Evolutionary conservation across 1,284 basidiomycete species (phyloP).

Genomic region (Malassezia dermatis): DNA sequence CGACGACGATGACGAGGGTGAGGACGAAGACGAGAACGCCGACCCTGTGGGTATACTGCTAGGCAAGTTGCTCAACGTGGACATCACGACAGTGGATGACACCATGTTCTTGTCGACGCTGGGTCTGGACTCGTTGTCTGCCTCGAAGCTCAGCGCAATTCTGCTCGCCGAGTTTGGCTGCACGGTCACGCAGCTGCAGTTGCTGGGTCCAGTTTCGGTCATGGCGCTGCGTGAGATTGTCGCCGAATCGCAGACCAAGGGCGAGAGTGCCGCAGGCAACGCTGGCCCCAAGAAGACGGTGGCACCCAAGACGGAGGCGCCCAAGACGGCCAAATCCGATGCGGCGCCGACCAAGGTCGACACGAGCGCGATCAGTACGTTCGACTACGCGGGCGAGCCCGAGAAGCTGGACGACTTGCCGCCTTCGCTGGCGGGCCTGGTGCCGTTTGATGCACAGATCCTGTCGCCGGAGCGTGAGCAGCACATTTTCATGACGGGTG

Average conservation of each 20-base stretch:
- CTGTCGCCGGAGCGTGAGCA: conserved; percentile 22
- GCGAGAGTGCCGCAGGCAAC: not conserved
- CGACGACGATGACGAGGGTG: conserved; percentile 12
- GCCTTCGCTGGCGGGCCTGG: conserved; percentile 9
- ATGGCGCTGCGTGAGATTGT: conserved; percentile 15
- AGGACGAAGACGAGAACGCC: conserved; percentile 4
- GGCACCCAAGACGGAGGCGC: not conserved
- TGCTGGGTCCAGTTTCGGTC: conserved; percentile 19
- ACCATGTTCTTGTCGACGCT: conserved; percentile 20
- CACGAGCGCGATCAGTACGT: conserved; percentile 1
- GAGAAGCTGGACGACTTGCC: conserved; percentile 20
- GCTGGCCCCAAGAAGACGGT: not conserved
- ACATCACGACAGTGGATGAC: conserved; percentile 18
- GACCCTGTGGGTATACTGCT: conserved; percentile 16
- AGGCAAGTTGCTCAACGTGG: conserved; percentile 19
- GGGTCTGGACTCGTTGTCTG: conserved; percentile 18
- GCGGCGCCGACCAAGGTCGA: conserved; percentile 1
- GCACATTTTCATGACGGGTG: conserved; percentile 45
- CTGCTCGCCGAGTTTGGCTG: conserved; percentile 16
- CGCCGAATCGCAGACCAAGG: conserved; percentile 9
- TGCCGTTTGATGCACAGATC: conserved; percentile 15
- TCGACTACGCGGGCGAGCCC: conserved; percentile 17
- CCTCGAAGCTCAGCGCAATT: conserved; percentile 18
- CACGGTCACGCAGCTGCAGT: conserved; percentile 18
- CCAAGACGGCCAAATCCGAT: not conserved